Conservation (phyloP, 768 basidiomycete genomes). For the Cantharellus cinnabarinus region DNA sequence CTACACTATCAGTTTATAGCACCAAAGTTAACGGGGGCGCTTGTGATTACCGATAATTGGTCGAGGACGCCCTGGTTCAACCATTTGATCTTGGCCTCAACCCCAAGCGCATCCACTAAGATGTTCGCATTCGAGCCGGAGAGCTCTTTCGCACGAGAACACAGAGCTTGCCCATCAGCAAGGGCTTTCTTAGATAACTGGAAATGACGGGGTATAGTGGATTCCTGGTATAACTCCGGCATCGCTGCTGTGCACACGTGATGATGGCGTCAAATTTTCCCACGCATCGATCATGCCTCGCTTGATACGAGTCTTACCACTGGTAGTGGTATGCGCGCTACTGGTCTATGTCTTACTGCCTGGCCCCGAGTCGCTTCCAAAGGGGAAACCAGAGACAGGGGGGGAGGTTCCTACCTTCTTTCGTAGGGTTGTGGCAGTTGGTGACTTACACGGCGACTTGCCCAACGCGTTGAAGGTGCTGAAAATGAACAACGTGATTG, state of each 20-base stretch:
- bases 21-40: background rate
- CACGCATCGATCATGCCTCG: no score
- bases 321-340: no score
- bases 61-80: slow-evolving; percentile 50
- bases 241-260: no score
- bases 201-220: slow-evolving; percentile 11
- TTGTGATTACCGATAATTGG: slow-evolving; percentile 43
- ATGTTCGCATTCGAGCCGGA: slow-evolving; percentile 47
- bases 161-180: slow-evolving; percentile 56
- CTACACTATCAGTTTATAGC: background rate
- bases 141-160: slow-evolving; percentile 39
- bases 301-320: no score
- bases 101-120: slow-evolving; percentile 48
- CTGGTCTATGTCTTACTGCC: no score
- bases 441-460: slow-evolving; percentile 82
- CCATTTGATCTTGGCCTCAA: slow-evolving; percentile 69
- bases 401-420: background rate
- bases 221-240: no score
- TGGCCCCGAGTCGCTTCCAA: no score
- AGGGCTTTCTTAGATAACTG: slow-evolving; percentile 69
- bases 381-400: no score
- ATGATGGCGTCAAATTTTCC: no score
- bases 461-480: slow-evolving; percentile 62
- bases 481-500: slow-evolving; percentile 56
- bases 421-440: slow-evolving; percentile 54